A percentile compares a stretch with the other conserved stretches of the same genome.
phyloP scores from a whole-genome alignment of 2,329 filamentous ascomycete genomes.

The Geoglossum cookeanum region DNA sequence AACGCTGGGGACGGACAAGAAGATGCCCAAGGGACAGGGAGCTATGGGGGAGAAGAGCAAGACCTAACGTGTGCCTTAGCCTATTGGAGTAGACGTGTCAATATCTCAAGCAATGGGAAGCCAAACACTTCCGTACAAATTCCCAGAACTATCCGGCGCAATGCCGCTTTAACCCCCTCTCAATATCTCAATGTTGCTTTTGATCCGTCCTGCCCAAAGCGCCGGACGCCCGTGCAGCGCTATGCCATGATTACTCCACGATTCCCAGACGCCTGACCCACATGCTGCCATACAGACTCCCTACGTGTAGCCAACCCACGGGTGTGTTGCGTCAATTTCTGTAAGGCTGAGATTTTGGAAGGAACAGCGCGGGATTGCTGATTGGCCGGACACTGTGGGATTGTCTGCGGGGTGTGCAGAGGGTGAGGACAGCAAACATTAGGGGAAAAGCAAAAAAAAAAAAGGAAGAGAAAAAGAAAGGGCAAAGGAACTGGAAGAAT shows the following conservation, averaged over 20 bases:
- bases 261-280: too few species aligned
- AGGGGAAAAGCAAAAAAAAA: background rate
- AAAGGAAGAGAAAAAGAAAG: background rate
- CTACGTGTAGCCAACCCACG: background rate
- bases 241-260: too few species aligned
- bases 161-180: too few species aligned
- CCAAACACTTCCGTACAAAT: background rate
- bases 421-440: too few species aligned
- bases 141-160: too few species aligned
- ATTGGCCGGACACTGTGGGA: too few species aligned
- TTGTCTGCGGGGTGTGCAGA: too few species aligned
- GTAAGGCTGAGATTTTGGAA: background rate
- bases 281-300: background rate
- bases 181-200: too few species aligned
- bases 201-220: too few species aligned
- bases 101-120: background rate
- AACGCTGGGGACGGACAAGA: slow-evolving; percentile 55
- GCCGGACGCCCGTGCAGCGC: too few species aligned
- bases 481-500: too few species aligned
- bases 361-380: background rate
- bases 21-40: slow-evolving; percentile 43
- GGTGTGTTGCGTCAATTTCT: background rate
- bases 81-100: background rate
- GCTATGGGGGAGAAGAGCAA: slow-evolving; percentile 22
- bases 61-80: background rate